Evolutionary conservation across 1,284 basidiomycete species (phyloP), one percentile per base, ranked within the genome.

Genomic region (Ceratobasidium theobromae): DNA sequence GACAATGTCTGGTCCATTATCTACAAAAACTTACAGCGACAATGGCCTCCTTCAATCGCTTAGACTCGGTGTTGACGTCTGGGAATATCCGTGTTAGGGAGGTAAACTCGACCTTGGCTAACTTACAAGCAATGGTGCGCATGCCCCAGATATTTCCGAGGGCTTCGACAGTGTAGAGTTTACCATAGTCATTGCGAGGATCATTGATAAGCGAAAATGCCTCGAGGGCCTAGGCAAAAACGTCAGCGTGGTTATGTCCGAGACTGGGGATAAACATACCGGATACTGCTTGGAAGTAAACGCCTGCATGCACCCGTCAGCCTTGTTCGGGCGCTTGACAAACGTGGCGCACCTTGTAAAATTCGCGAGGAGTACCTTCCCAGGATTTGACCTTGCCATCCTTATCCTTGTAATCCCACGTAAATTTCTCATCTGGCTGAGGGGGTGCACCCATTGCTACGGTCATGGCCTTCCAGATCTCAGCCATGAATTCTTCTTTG

Each of bases 121-220:
- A 73, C 87, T 76, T 73, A 93, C 91, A 95, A 45, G 87, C 81
- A 32, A 98, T 88, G 6, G 87, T 83, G 0, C 89, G 83, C 4
- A 86, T 93, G 69, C 89, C 91, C 87, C 90, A 93, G 40, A 98
- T 81, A 74, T 98, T 98, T 9, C 95, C 94, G 51, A 98, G 86
- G 70, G 90, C 88, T 72, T 95, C 88, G 32, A 98, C 93, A 4
- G 93, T 93, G 79, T 96, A 96, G n/a, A 96, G 82, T 76, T 87
- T 88, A 68, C 81, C 82, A 73, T 88, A 91, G 18, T 81, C 80
- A 74, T 97, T 95, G 32, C 95, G 85, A 16, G 96, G 95, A 75
- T 98, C 95, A 74, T 98, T 89, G 77, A 98, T 95, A 38, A 98
- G 83, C 53, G 93, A 96, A 81, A 97, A 95, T 5, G 83, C 87